Conservation (phyloP, 179 eudicot genomes). For the Beta macrorhiza region DNA sequence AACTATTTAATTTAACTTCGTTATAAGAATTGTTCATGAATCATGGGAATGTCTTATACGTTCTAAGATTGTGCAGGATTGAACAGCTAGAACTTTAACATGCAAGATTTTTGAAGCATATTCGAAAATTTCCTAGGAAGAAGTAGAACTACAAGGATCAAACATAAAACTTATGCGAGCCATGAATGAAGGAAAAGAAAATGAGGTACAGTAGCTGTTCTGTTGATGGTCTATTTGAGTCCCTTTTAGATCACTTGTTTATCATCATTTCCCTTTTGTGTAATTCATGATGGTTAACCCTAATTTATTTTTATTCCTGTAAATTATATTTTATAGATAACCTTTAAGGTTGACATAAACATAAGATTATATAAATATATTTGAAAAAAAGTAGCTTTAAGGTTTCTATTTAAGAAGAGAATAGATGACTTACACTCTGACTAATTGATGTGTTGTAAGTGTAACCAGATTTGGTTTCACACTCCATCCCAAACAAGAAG, state of each 20-base stretch:
- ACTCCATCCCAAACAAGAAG: conserved; percentile 53
- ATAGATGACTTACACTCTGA: conserved; percentile 58
- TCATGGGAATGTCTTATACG: neutral
- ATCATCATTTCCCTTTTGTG: neutral
- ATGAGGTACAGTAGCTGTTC: neutral
- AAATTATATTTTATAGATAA: neutral
- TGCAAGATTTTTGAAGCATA: neutral
- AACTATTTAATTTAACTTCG: neutral
- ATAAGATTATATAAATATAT: neutral
- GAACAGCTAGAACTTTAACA: neutral
- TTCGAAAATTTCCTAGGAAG: neutral
- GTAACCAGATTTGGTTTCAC: conserved; percentile 36
- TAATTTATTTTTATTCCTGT: neutral
- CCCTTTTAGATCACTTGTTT: neutral
- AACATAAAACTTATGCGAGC: neutral
- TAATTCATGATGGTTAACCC: neutral
- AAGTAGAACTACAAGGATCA: neutral
- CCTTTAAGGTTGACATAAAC: conserved; percentile 3
- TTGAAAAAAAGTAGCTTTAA: neutral
- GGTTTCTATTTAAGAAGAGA: neutral
- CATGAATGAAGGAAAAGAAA: neutral
- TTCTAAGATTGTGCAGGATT: neutral
- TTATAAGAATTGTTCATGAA: neutral
- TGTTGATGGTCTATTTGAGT: neutral
- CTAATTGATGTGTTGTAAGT: conserved; percentile 36